Evolutionary conservation across 345 rosid species (phyloP).

Genomic region (Conringia planisiliqua): DNA sequence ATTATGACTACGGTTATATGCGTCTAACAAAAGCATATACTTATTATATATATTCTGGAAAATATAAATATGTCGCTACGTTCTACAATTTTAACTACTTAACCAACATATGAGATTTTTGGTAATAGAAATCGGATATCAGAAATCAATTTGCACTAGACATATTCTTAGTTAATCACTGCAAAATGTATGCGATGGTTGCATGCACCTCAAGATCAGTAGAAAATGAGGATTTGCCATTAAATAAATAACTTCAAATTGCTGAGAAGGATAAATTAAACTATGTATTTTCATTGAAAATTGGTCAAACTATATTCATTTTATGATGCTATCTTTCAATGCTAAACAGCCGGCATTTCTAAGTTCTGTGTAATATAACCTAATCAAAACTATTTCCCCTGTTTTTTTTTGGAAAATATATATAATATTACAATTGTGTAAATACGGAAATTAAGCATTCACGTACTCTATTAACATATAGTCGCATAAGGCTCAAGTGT

Average conservation of each 20-base stretch:
- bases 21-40: neutral
- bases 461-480: neutral
- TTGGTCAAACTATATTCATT: neutral
- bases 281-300: neutral
- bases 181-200: neutral
- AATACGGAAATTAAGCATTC: neutral
- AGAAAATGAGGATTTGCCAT: neutral
- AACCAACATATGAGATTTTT: neutral
- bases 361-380: neutral
- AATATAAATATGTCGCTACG: neutral
- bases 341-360: neutral
- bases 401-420: neutral
- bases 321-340: neutral
- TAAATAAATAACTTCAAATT: neutral
- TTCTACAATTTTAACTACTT: neutral
- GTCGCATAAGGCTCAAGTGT: neutral
- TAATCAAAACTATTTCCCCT: neutral
- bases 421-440: neutral
- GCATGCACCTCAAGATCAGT: neutral
- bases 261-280: neutral
- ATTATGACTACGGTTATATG: neutral
- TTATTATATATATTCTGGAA: neutral
- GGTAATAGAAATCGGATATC: neutral
- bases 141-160: neutral
- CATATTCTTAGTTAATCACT: neutral